Conservation (phyloP, 192 early-diverging fungal genomes). For the Backusella circina region DNA sequence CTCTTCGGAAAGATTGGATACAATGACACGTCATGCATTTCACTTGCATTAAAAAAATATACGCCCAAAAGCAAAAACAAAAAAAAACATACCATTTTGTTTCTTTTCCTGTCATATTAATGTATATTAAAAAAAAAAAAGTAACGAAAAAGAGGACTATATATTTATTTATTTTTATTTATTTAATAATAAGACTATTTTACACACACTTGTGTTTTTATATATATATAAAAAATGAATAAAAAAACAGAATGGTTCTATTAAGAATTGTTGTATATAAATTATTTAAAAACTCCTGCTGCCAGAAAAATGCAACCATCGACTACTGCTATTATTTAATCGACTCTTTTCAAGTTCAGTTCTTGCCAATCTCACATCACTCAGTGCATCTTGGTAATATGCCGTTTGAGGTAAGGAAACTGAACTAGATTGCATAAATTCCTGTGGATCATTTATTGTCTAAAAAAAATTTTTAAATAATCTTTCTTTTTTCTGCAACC, state of each 20-base stretch:
- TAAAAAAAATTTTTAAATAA: not conserved
- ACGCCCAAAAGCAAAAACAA: not conserved
- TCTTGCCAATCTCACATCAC: conserved; percentile 11
- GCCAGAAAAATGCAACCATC: not conserved
- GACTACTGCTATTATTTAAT: conserved; percentile 13
- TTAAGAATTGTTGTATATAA: not conserved
- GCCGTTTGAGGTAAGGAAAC: not conserved
- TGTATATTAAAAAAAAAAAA: not conserved
- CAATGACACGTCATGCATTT: conserved; percentile 39
- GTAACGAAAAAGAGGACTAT: not conserved
- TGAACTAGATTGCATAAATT: not conserved
- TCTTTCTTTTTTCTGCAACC: not conserved
- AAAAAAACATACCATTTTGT: not conserved
- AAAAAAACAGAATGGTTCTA: not conserved
- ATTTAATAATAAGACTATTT: not conserved
- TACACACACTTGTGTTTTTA: not conserved
- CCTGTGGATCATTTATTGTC: not conserved
- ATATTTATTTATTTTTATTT: not conserved
- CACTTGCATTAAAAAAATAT: conserved; percentile 26
- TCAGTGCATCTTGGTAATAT: not conserved
- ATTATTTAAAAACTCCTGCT: conserved; percentile 13
- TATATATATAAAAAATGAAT: no score
- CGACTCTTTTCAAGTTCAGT: not conserved
- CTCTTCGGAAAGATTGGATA: conserved; percentile 54
- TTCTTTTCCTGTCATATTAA: not conserved